Evolutionary conservation across 73 alveolate genomes (phyloP), one percentile per base, ranked within the genome.

Genomic region (Paramecium pentaurelia): DNA sequence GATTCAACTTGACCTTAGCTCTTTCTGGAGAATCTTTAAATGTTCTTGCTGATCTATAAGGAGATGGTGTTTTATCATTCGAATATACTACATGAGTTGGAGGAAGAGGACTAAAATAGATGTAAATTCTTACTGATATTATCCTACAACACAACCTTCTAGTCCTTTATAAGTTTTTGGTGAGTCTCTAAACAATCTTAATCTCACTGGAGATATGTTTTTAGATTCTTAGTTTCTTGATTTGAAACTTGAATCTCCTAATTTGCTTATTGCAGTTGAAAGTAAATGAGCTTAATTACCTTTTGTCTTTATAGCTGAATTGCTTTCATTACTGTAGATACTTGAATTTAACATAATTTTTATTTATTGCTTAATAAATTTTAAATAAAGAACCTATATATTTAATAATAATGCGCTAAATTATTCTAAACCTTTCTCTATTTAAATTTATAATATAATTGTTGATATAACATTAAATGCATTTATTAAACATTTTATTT

Each of bases 171-270:
- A 18, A 68, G 47, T 34, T 68, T 68, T 68, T 5, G 84, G 84
- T 16, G 84, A 68, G 47, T 68, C 84, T 68, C 84, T 68, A 68
- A 68, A 68, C 30, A 68, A 34, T 68, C 84, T 68, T 34, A 68
- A 32, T 68, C 84, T 68, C 51, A 68, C 84, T 68, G 84, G 84
- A 32, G 84, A 68, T 32, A 34, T 14, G 28, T 68, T 68, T 32
- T 28, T 75, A 2, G 45, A 32, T 22, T 68, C 51, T 3, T 20
- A 32, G 47, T 10, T 32, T 68, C 28, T 68, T 12, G 45, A 28
- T 32, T 32, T 68, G 84, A 68, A 68, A 20, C 51, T 32, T 68
- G 84, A 68, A 68, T 68, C 84, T 68, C 84, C 84, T 68, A 68
- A 68, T 68, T 68, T 68, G 28, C 84, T 68, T 12, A 68, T 68